Evolutionary conservation across 768 basidiomycete genomes (phyloP).

Genomic region (Clitopilus passeckerianus): DNA sequence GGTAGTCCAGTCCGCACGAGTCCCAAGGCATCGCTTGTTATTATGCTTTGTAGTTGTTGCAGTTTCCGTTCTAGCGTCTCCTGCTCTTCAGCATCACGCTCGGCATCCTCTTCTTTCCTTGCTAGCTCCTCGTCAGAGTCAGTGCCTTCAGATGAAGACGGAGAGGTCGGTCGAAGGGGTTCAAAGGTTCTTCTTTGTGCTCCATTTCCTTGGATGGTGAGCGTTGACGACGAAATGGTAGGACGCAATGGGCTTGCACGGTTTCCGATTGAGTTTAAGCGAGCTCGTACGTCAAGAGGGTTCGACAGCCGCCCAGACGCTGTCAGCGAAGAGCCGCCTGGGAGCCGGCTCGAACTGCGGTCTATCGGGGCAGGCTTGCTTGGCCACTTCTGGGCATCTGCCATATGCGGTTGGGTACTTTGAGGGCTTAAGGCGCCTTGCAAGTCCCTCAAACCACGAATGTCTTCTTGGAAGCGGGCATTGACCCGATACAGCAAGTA

Average conservation of each 20-base stretch:
- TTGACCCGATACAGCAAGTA: slow-evolving; percentile 84
- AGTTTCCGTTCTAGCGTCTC: slow-evolving; percentile 65
- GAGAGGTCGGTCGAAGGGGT: slow-evolving; percentile 39
- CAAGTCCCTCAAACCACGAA: slow-evolving; percentile 72
- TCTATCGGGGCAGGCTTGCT: slow-evolving; percentile 24
- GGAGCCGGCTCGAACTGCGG: slow-evolving; percentile 23
- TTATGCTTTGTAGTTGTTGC: slow-evolving; percentile 61
- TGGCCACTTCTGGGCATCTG: slow-evolving; percentile 14
- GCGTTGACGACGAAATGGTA: slow-evolving; percentile 60
- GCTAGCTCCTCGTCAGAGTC: slow-evolving; percentile 62
- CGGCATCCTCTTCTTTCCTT: slow-evolving; percentile 64
- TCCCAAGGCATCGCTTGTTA: slow-evolving; percentile 71
- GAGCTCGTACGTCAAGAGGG: slow-evolving; percentile 63
- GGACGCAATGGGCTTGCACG: slow-evolving; percentile 36
- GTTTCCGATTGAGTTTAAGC: slow-evolving; percentile 63
- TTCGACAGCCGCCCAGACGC: slow-evolving; percentile 43
- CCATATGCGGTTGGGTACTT: slow-evolving; percentile 26
- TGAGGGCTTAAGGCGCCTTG: slow-evolving; percentile 55
- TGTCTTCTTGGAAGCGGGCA: slow-evolving; percentile 80
- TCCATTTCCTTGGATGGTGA: slow-evolving; percentile 49
- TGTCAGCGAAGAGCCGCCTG: slow-evolving; percentile 28
- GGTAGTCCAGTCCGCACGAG: slow-evolving; percentile 45
- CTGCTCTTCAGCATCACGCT: slow-evolving; percentile 61
- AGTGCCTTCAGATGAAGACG: slow-evolving; percentile 18
- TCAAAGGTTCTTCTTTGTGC: slow-evolving; percentile 33